phyloP scores from a whole-genome alignment of 805 yeast species.

The Wickerhamomyces tratensis region DNA sequence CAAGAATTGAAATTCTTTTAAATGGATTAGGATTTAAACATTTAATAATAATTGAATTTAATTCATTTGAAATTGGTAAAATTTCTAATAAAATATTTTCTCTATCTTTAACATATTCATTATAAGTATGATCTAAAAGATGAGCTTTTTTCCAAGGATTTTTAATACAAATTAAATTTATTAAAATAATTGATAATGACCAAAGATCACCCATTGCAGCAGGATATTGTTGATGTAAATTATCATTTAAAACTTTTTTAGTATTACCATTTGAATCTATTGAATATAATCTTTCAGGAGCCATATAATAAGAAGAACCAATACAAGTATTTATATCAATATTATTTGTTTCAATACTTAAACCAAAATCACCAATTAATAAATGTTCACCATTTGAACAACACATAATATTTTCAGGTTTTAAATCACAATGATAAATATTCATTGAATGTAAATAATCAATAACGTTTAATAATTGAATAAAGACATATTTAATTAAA shows the following conservation, averaged over 20 bases:
- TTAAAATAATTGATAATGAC: slow-evolving; percentile 76
- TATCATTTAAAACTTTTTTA: slow-evolving; percentile 7
- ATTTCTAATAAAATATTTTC: slow-evolving; percentile 50
- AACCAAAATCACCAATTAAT: slow-evolving; percentile 80
- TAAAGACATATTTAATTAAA: slow-evolving; percentile 46
- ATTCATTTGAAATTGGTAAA: slow-evolving; percentile 60
- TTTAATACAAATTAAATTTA: slow-evolving; percentile 72
- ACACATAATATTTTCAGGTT: slow-evolving; percentile 88
- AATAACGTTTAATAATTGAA: slow-evolving; percentile 77
- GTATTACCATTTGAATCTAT: slow-evolving; percentile 15
- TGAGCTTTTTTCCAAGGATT: slow-evolving; percentile 88
- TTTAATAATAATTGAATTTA: slow-evolving; percentile 38
- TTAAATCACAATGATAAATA: slow-evolving; percentile 89
- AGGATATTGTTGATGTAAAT: slow-evolving; percentile 39
- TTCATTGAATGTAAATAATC: slow-evolving; percentile 73
- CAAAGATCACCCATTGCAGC: slow-evolving; percentile 77
- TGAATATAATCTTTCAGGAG: slow-evolving; percentile 67
- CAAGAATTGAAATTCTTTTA: slow-evolving; percentile 18
- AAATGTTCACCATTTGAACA: slow-evolving; percentile 43
- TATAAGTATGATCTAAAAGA: slow-evolving; percentile 51
- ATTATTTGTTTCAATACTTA: slow-evolving; percentile 53
- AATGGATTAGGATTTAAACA: slow-evolving; percentile 23
- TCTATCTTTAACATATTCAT: slow-evolving; percentile 35
- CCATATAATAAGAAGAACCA: slow-evolving; percentile 88
- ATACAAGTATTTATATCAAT: slow-evolving; percentile 68